phyloP scores from a whole-genome alignment of 768 basidiomycete genomes.

The Tricholoma furcatifolium region DNA sequence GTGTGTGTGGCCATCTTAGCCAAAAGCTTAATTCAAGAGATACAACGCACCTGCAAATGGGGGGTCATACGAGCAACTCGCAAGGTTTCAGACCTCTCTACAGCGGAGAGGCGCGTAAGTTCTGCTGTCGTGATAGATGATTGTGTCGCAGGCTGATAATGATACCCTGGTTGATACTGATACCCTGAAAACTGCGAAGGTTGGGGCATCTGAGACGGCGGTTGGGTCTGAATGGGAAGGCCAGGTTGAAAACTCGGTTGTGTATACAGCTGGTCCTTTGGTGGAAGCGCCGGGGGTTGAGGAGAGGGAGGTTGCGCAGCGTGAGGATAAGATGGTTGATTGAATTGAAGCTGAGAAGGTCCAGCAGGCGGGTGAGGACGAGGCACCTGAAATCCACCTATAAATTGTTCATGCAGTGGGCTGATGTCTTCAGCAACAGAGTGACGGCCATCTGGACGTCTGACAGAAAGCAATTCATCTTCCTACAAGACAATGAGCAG shows the following conservation, averaged over 20 bases:
- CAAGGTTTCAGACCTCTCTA: conserved; percentile 63
- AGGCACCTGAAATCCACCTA: conserved; percentile 50
- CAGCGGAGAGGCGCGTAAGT: conserved; percentile 52
- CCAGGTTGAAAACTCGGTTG: conserved; percentile 18
- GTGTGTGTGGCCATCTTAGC: conserved; percentile 1
- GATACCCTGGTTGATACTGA: conserved; percentile 15
- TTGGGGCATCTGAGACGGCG: conserved; percentile 5
- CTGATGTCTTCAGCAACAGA: conserved; percentile 54
- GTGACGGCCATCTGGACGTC: conserved; percentile 43
- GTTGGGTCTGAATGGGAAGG: neutral
- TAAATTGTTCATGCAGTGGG: conserved; percentile 62
- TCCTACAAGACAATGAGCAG: conserved; percentile 26
- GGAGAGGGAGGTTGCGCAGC: conserved; percentile 34
- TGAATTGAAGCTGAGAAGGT: conserved; percentile 30
- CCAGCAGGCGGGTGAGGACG: conserved; percentile 33
- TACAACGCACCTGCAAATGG: conserved; percentile 59
- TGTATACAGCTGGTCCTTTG: conserved; percentile 41
- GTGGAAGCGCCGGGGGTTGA: conserved; percentile 44
- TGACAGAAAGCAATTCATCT: conserved; percentile 28
- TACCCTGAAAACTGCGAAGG: conserved; percentile 14
- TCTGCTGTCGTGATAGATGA: conserved; percentile 34
- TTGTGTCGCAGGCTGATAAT: conserved; percentile 22
- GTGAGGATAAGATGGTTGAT: conserved; percentile 11
- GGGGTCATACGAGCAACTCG: conserved; percentile 72
- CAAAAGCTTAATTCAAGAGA: neutral